phyloP scores from a whole-genome alignment of 192 early-diverging fungal species.

The Backusella sp. region DNA sequence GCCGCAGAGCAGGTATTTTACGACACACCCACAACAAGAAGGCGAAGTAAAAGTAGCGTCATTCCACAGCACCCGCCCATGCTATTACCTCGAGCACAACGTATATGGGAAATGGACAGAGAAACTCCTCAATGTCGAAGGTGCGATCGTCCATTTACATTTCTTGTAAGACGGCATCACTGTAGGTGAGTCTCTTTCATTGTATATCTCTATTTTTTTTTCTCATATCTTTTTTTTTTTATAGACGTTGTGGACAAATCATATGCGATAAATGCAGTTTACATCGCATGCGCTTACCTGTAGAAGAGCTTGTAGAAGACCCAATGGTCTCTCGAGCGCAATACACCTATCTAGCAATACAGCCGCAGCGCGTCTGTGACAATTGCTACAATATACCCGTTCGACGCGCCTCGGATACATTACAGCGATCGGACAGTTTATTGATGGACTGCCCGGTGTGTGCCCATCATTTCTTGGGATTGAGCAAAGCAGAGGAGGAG shows the following conservation, averaged over 20 bases:
- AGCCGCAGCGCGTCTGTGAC: constrained; percentile 25
- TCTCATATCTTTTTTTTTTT: not conserved
- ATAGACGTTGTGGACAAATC: constrained; percentile 80
- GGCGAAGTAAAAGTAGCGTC: not conserved
- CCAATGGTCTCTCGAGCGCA: constrained; percentile 25
- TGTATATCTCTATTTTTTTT: not conserved
- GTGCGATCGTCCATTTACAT: constrained; percentile 67
- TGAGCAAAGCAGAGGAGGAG: constrained; percentile 44
- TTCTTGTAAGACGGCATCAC: constrained; percentile 87
- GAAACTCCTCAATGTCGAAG: constrained; percentile 64
- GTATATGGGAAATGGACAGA: constrained; percentile 78
- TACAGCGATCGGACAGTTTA: constrained; percentile 29
- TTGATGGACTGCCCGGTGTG: constrained; percentile 79
- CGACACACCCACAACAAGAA: not conserved
- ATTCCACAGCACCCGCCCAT: not conserved
- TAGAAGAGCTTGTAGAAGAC: constrained; percentile 44
- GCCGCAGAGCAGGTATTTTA: not conserved
- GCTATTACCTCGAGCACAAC: not conserved
- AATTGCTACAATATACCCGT: constrained; percentile 5
- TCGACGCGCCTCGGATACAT: not conserved
- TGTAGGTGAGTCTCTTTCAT: constrained; percentile 40
- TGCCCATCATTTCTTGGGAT: constrained; percentile 34
- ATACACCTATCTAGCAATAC: constrained; percentile 12
- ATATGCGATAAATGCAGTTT: constrained; percentile 83
- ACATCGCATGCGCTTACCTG: constrained; percentile 49